Percentiles rank a stretch among this genome's conserved stretches.
Conservation (phyloP, 805 yeast species). For the Saccharomyces mikatae region DNA sequence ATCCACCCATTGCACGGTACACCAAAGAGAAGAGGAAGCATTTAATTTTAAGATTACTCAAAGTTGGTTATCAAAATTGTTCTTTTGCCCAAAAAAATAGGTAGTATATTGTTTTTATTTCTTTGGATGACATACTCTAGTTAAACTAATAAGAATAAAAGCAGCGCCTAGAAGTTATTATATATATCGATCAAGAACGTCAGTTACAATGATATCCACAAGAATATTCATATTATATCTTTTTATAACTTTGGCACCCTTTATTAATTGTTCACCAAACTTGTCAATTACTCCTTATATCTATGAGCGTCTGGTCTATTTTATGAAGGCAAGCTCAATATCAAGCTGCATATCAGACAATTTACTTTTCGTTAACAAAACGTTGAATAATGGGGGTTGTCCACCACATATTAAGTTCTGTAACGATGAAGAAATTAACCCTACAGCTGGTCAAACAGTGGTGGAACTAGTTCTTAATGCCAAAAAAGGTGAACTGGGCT, state of each 20-base stretch:
- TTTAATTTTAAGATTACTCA: neutral
- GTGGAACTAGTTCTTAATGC: slow-evolving; percentile 37
- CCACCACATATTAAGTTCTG: slow-evolving; percentile 28
- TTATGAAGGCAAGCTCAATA: slow-evolving; percentile 30
- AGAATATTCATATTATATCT: neutral
- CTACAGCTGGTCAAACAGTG: slow-evolving; percentile 25
- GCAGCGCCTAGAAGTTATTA: neutral
- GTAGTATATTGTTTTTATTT: neutral
- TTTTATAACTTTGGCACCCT: neutral
- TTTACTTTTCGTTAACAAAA: slow-evolving; percentile 15
- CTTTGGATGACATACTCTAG: neutral
- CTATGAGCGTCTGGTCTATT: slow-evolving; percentile 27
- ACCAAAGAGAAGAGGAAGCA: neutral
- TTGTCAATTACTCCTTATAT: slow-evolving; percentile 7
- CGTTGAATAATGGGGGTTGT: slow-evolving; percentile 30
- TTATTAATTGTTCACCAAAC: neutral
- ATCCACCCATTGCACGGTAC: neutral
- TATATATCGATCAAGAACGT: neutral
- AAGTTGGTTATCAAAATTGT: neutral
- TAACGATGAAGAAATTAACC: slow-evolving; percentile 17
- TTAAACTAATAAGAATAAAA: neutral
- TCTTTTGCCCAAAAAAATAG: neutral
- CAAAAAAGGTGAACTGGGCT: slow-evolving; percentile 40
- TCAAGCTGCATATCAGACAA: slow-evolving; percentile 30
- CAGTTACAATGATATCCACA: neutral